Base-by-base conservation (phyloP, 768 basidiomycete genomes). In the Cytidiella melzeri region DNA sequence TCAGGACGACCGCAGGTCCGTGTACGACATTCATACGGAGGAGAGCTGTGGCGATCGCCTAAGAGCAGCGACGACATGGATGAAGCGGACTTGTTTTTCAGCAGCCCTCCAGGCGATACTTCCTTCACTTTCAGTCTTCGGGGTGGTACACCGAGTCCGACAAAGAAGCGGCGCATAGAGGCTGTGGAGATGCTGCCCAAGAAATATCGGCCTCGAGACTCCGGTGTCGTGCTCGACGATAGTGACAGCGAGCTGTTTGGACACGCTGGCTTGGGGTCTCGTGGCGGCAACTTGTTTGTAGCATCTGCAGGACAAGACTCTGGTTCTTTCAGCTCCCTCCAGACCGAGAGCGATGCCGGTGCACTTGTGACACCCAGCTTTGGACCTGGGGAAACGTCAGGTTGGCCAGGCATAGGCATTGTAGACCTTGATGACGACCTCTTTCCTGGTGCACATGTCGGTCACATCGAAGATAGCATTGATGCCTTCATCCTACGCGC, bases 401-500 rank as follows among this genome's bases (percentile, higher is more conserved):
- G 80, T 11, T 90, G 87, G 87, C 87, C 86, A 1, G 64, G 62
- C 5, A 46, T 55, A 13, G 50, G 23, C 12, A 63, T 77, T 28
- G 68, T 71, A 18, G 36, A 50, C 36, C 9, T 18, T 34, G 54
- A 55, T 20, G 54, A 55, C 15, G 30, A 34, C 15, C 15, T 7
- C 15, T 7, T 7, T 7, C 9, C 15, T 7, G 30, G 7, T 7
- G 43, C 39, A 54, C 61, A 12, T 50, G 66, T 64, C 26, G 73
- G 70, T 12, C 60, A 70, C 2, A 77, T 76, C 52, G 73, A 73
- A 19, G 61, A 64, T 18, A 58, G 50, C 50, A 74, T 84, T 1
- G 84, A 89, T 46, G 77, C 76, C 3, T 89, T 89, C 64, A 89
- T 91, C 54, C 66, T 83, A 57, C 79, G 79, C 24, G 83, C 83